Percentiles rank a stretch among this genome's conserved stretches.
Conservation (phyloP, 2,329 filamentous ascomycete species). For the Rhynchosporium graminicola region DNA sequence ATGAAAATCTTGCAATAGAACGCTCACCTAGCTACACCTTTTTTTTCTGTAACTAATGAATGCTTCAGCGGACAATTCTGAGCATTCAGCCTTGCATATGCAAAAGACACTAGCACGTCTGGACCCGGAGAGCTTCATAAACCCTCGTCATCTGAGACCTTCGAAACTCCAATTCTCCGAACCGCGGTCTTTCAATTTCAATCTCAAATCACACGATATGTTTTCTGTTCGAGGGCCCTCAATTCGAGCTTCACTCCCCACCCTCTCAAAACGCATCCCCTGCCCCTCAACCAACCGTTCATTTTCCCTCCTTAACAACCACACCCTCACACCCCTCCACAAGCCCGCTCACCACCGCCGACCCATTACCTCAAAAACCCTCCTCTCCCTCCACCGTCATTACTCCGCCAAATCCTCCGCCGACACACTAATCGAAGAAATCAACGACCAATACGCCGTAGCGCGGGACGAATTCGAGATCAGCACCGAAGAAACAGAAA, state of each 20-base stretch:
- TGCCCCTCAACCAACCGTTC: neutral
- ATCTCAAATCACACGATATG: constrained; percentile 24
- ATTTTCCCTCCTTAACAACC: constrained; percentile 9
- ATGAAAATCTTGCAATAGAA: neutral
- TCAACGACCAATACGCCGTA: constrained; percentile 42
- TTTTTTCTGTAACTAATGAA: neutral
- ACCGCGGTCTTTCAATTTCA: neutral
- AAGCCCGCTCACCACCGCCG: neutral
- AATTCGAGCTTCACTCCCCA: constrained; percentile 21
- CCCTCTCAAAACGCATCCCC: constrained; percentile 22
- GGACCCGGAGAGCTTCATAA: neutral
- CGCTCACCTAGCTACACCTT: neutral
- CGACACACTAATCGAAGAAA: constrained; percentile 1
- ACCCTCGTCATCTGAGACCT: constrained; percentile 9
- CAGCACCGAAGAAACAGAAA: constrained; percentile 48
- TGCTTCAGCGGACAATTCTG: neutral
- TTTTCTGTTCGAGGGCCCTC: constrained; percentile 24
- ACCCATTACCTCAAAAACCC: neutral
- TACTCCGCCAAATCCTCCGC: constrained; percentile 5
- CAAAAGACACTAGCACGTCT: constrained; percentile 6
- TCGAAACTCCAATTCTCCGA: neutral
- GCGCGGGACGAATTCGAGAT: constrained; percentile 52
- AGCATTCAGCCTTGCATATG: neutral
- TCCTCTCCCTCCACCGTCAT: neutral
- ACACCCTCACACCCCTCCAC: neutral